A percentile compares a stretch with the other conserved stretches of the same genome.
phyloP scores from a whole-genome alignment of 1,139 yeast species.

The Nadsonia starkeyi-henricii region DNA sequence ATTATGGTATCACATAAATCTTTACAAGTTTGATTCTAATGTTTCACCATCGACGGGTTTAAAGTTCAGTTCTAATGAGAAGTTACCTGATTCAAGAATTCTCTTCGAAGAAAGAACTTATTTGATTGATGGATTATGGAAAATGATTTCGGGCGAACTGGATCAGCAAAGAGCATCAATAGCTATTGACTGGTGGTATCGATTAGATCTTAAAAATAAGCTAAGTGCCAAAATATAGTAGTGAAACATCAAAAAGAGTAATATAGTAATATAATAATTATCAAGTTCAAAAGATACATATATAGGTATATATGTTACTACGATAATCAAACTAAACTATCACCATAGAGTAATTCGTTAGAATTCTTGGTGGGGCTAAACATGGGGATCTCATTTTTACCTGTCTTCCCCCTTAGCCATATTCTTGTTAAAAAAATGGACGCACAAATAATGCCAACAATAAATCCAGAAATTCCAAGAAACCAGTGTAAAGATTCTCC shows the following conservation, averaged over 20 bases:
- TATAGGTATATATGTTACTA: too few relatives aligned
- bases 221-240: too few relatives aligned
- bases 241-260: too few relatives aligned
- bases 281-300: too few relatives aligned
- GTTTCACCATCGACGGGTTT: background rate
- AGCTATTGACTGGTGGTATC: constrained; percentile 58
- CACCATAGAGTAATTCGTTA: too few relatives aligned
- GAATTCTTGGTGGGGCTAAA: too few relatives aligned
- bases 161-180: constrained; percentile 48
- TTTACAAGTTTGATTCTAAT: constrained; percentile 4
- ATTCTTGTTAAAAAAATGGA: constrained; percentile 9
- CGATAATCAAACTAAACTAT: too few relatives aligned
- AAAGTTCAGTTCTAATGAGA: constrained; percentile 1
- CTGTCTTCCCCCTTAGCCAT: too few relatives aligned
- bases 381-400: too few relatives aligned
- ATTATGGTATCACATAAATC: constrained; percentile 4
- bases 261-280: too few relatives aligned
- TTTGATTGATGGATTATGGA: constrained; percentile 27
- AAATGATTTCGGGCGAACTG: constrained; percentile 32
- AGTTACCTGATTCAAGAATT: constrained; percentile 8
- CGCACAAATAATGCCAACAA: constrained; percentile 8
- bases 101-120: constrained; percentile 21
- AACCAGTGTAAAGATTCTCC: constrained; percentile 41
- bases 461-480: constrained; percentile 45
- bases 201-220: background rate